Conservation (phyloP, 805 yeast species). For the Suhomyces kilbournensis region DNA sequence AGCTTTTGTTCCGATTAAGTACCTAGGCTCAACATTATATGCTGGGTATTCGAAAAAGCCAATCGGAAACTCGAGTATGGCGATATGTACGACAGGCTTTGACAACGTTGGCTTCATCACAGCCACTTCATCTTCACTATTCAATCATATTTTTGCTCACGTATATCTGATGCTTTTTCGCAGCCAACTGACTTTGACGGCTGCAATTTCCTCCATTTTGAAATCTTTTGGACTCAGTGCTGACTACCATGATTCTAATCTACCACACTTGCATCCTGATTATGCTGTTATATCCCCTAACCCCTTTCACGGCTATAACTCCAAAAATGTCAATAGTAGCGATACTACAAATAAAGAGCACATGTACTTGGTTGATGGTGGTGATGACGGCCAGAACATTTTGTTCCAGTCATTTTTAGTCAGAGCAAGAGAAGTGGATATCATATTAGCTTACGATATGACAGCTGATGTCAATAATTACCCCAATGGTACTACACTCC, state of each 20-base stretch:
- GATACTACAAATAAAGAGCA: constrained; percentile 14
- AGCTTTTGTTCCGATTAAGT: constrained; percentile 49
- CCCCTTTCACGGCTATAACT: constrained; percentile 46
- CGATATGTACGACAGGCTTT: constrained; percentile 49
- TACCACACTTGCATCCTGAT: constrained; percentile 45
- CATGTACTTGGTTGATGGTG: constrained; percentile 44
- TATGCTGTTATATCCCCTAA: constrained; percentile 61
- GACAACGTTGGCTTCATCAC: constrained; percentile 60
- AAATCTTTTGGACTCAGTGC: constrained; percentile 44
- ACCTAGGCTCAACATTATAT: constrained; percentile 48
- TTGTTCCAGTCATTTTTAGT: constrained; percentile 46
- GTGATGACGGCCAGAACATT: constrained; percentile 48
- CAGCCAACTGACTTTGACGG: constrained; percentile 28
- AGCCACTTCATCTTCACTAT: constrained; percentile 63
- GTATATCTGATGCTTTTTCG: constrained; percentile 40
- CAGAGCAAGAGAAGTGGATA: constrained; percentile 32
- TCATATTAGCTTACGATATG: constrained; percentile 41
- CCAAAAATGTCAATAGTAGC: constrained; percentile 5
- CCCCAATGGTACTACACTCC: constrained; percentile 58
- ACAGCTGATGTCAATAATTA: constrained; percentile 52
- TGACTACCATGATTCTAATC: constrained; percentile 19
- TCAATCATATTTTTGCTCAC: constrained; percentile 52
- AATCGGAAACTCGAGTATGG: constrained; percentile 17
- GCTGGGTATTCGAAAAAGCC: constrained; percentile 40
- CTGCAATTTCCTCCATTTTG: constrained; percentile 37